Base-by-base conservation (phyloP, 257 asterid genomes). In the Primulina tabacum region DNA sequence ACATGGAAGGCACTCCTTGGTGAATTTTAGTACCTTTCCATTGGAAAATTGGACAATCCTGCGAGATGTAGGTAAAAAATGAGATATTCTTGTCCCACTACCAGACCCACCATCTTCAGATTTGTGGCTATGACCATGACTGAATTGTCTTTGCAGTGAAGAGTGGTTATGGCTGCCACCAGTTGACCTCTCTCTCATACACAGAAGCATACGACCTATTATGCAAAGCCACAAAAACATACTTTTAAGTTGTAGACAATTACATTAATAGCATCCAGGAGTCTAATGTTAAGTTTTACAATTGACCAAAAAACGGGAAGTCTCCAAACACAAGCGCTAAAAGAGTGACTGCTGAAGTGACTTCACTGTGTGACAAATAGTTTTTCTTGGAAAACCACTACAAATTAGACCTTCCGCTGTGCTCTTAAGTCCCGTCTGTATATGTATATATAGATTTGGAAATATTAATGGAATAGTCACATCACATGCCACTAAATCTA, bases 171-270 rank as follows among this genome's bases (percentile, higher is more conserved):
- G 90, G 70, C 83, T 86, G 75, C 82, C 97, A 40, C 82, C 81
- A 59, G 78, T 68, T 75, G 92, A 81, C 86, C 99, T 89, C 84
- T 94, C 99, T 78, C 99, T 86, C 80, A 89, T 89, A 79, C 99
- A 94, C 64, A 94, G 97, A 82, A 94, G 97, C 99, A 94, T 94
- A 38, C 99, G 97, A 30, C 99, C 97, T 93, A 75, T 78, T 73
- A 66, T 53, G 70, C 34, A 68, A 60, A 37, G 69, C 17, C 52
- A 38, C n/a, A 70, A 76, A 59, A 29, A 58, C 70, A 24, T 24
- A 53, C 17, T 14, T 65, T 32, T 24, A 70, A 53, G 18, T 64
- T 56, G 53, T 50, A 75, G 59, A 72, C 58, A 69, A 58, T 37
- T 16, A 69, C 40, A 56, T 35, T 50, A 37, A 52, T 17, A 50